Conservation (phyloP, 805 yeast species). For the Candida railenensis region DNA sequence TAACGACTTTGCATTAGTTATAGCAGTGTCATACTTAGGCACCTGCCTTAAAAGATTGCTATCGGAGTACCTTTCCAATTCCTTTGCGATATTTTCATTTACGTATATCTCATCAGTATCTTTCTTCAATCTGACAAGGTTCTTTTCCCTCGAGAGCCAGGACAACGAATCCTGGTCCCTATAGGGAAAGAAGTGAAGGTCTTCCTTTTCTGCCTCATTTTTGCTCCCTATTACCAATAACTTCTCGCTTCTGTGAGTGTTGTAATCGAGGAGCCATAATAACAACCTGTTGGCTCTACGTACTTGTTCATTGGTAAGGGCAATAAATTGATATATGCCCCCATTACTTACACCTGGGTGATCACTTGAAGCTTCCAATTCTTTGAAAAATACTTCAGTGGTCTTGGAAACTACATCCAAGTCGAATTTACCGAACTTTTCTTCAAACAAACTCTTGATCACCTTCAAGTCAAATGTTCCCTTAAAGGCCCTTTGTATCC, state of each 20-base stretch:
- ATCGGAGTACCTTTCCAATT: conserved; percentile 15
- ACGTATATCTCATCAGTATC: not conserved
- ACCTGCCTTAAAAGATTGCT: conserved; percentile 8
- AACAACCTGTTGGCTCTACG: conserved; percentile 36
- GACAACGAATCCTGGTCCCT: conserved; percentile 29
- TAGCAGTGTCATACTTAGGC: conserved; percentile 11
- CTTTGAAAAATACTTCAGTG: conserved; percentile 36
- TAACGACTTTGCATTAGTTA: conserved; percentile 15
- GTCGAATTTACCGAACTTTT: conserved; percentile 26
- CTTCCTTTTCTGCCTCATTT: not conserved
- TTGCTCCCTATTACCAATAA: conserved; percentile 17
- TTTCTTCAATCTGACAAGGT: conserved; percentile 14
- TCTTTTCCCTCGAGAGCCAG: conserved; percentile 28
- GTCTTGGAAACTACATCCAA: conserved; percentile 25
- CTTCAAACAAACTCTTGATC: conserved; percentile 23
- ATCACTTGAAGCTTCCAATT: conserved; percentile 11
- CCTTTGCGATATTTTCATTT: conserved; percentile 1
- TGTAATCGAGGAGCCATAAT: conserved; percentile 38
- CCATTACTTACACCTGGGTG: not conserved
- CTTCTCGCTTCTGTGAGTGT: conserved; percentile 20
- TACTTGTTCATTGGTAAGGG: conserved; percentile 27
- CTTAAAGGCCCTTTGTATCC: conserved; percentile 24
- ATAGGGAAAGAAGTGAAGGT: conserved; percentile 20
- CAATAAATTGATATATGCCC: conserved; percentile 28
- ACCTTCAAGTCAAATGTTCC: conserved; percentile 32